Evolutionary conservation across 2,329 filamentous ascomycete genomes (phyloP), one percentile per base, ranked within the genome.

Genomic region (Exophiala sideris): DNA sequence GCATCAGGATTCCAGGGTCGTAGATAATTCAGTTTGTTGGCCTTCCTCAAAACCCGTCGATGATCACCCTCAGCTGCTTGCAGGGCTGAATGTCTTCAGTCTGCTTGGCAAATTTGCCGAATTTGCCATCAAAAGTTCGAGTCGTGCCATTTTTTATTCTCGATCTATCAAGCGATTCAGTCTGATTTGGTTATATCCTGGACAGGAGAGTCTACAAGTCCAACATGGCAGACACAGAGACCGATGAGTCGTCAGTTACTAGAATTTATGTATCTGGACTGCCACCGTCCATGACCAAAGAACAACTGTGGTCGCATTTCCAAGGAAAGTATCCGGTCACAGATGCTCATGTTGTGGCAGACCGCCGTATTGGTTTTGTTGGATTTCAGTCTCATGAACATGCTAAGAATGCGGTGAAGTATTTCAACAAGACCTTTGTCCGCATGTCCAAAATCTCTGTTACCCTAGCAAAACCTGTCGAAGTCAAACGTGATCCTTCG

Each of bases 401-500:
- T 68, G 94, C 94, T 52, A 78, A 82, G 53, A 83, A 85, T 67
- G 92, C 94, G 41, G 88, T 95, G 69, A 91, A 89, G 72, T 95
- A 96, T 76, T 96, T 96, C 79, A 91, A 99, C 78, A 89, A 84
- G 70, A 87, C 91, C 60, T 99, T 91, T 73, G 90, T 99, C 66
- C 89, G 91, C 65, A 94, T 96, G 88, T 96, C 91, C 54, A 95
- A 87, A 76, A 91, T 99, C 66, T 81, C 80, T 29, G 94, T 96
- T 58, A 91, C 96, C 75, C 76, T 94, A 67, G 94, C 94, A 52
- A 86, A 83, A 70, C 87, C 94, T 56, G 88, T 95, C 76, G 68
- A 81, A 36, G 32, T 62, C 44, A 59, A 46, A 44, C 48, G 52
- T n/a, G 48, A 59, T 46, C 34, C 33, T 16, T 45, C 42, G 20